Conservation (phyloP, 2,329 filamentous ascomycete species). For the Aureobasidium sp. region DNA sequence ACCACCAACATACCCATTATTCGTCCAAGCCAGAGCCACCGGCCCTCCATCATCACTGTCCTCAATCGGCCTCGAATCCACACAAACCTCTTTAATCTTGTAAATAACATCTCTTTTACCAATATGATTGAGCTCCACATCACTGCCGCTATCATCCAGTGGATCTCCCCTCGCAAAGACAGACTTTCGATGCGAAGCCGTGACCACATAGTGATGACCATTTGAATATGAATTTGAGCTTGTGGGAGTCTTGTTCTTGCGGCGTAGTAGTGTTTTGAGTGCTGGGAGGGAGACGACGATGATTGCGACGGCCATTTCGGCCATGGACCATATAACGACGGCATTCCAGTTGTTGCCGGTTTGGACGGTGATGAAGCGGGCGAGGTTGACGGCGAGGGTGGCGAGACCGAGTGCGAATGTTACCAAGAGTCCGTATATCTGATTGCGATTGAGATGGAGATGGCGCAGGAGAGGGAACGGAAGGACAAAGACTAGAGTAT, state of each 20-base stretch:
- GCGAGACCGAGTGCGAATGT: not conserved
- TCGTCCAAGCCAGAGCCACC: not conserved
- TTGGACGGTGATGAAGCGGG: constrained; percentile 6
- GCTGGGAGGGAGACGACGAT: constrained; percentile 3
- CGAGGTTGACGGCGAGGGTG: constrained; percentile 3
- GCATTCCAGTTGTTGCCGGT: not conserved
- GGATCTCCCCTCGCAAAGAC: not conserved
- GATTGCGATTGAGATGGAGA: not conserved
- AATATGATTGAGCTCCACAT: not conserved
- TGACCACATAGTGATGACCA: not conserved
- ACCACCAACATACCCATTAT: not conserved
- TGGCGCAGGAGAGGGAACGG: not conserved
- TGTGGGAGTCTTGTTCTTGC: not conserved
- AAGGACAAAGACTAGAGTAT: not conserved
- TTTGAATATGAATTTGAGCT: not conserved
- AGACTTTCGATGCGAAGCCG: not conserved
- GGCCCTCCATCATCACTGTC: not conserved
- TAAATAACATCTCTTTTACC: not conserved
- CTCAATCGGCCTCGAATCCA: not conserved
- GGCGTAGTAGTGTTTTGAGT: not conserved
- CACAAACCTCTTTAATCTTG: constrained; percentile 4
- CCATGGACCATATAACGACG: constrained; percentile 4
- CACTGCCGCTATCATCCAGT: not conserved
- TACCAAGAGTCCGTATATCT: not conserved
- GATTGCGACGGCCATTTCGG: not conserved